A percentile compares a stretch with the other conserved stretches of the same genome.
Evolutionary conservation across 1,284 basidiomycete species (phyloP).

Genomic region (Pseudozyma flocculosa): DNA sequence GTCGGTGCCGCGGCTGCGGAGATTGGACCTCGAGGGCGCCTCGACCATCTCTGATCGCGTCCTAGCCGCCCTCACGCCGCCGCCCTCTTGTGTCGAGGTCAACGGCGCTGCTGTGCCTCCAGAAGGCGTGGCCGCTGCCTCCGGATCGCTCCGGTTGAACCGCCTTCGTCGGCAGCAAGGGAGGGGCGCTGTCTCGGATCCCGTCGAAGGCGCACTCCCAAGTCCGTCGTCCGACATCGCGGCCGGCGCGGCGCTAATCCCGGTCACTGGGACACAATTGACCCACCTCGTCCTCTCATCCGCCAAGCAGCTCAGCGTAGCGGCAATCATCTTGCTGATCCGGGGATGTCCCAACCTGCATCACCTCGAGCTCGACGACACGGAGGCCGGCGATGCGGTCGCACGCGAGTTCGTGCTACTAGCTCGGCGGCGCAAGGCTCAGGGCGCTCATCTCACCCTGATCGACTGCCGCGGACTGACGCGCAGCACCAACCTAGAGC

Average conservation of each 20-base stretch:
- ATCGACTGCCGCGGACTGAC: slow-evolving; percentile 42
- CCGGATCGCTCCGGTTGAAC: background rate
- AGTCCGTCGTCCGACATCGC: slow-evolving; percentile 19
- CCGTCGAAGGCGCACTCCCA: too few relatives aligned
- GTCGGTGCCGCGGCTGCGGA: slow-evolving; percentile 71
- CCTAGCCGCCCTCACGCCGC: slow-evolving; percentile 67
- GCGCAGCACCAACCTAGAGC: slow-evolving; percentile 16
- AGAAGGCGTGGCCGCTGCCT: background rate
- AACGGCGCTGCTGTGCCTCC: slow-evolving; percentile 15
- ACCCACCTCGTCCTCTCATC: slow-evolving; percentile 73
- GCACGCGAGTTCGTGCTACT: slow-evolving; percentile 37
- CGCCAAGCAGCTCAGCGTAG: slow-evolving; percentile 15
- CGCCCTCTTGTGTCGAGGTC: slow-evolving; percentile 52
- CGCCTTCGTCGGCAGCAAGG: too few relatives aligned
- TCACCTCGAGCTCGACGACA: slow-evolving; percentile 47
- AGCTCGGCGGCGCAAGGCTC: slow-evolving; percentile 21
- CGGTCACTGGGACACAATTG: slow-evolving; percentile 66
- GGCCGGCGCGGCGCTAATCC: slow-evolving; percentile 24
- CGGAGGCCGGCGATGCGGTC: slow-evolving; percentile 28
- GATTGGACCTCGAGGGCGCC: slow-evolving; percentile 82
- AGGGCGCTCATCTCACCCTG: slow-evolving; percentile 35
- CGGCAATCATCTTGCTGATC: slow-evolving; percentile 30
- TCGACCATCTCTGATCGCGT: slow-evolving; percentile 73
- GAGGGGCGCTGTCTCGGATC: too few relatives aligned
- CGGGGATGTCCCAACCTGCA: slow-evolving; percentile 29